Base-by-base conservation (phyloP, 345 rosid species). In the Corchorus capsularis region DNA sequence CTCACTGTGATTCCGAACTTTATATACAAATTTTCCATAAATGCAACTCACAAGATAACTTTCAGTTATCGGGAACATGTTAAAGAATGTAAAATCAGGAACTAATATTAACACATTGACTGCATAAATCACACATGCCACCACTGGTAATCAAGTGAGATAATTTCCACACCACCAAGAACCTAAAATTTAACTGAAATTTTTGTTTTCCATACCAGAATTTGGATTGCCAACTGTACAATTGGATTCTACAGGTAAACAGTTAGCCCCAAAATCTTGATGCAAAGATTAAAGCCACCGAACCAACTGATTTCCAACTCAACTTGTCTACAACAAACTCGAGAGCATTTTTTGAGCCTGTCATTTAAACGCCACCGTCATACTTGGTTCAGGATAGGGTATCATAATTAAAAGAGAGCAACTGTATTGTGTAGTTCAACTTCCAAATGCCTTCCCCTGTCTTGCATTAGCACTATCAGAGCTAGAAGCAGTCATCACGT, bases 401-500 rank as follows among this genome's bases (percentile, higher is more conserved):
- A 37, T 20, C 54, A 10, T 43, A 53, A 69, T 34, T 9, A 53
- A 52, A n/a, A 4, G 13, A 27, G 52, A 71, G 8, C 34, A 46
- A 71, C 59, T 15, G 32, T 57, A 55, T 41, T n/a, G 14, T 41
- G 74, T 70, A 35, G 78, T 68, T 82, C 82, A 72, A 73, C 77
- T 50, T 2, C 80, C 46, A 52, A 80, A 82, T 41, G 84, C 27
- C 78, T 81, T 84, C 45, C 77, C 83, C 12, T 63, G 83, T 67
- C 86, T 81, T 73, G 83, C 80, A 49, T 77, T 20, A 35, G 62
- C 84, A 57, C 83, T 71, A 64, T 91, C 89, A 34, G 92, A 76
- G 81, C 85, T 86, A 34, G 91, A 71, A 75, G 73, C 82, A 71
- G 89, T 86, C 92, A 75, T 89, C 87, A 87, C 79, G 86, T 86